Conservation (phyloP, 1,139 yeast species). For the Magnusiomyces tetraspermus region DNA sequence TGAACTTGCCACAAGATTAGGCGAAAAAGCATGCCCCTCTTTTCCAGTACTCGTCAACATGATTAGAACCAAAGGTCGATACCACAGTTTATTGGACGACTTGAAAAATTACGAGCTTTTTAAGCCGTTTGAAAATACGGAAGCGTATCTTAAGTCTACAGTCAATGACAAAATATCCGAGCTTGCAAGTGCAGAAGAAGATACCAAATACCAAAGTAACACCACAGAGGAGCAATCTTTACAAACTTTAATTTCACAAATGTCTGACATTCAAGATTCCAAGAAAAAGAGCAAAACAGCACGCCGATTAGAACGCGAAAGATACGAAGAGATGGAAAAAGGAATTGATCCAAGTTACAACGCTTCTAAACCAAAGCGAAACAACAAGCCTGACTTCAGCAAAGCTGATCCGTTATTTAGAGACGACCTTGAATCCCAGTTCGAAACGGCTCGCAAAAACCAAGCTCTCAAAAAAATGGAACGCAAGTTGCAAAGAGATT, state of each 20-base stretch:
- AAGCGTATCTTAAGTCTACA: not conserved
- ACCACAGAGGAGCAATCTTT: not conserved
- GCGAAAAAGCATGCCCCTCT: not conserved
- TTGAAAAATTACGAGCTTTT: not conserved
- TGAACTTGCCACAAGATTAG: not conserved
- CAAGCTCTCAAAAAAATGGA: conserved; percentile 3
- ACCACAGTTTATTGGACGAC: not conserved
- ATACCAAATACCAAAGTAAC: too few relatives aligned
- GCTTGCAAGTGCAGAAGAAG: too few relatives aligned
- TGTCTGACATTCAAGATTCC: not conserved
- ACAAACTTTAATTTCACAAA: not conserved
- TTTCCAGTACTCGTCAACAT: not conserved
- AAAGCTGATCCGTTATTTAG: not conserved
- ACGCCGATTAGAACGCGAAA: not conserved
- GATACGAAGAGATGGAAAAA: not conserved
- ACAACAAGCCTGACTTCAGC: not conserved
- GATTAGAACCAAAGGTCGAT: not conserved
- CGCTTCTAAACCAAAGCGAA: not conserved
- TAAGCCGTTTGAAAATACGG: not conserved
- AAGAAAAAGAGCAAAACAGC: conserved; percentile 1
- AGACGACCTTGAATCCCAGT: not conserved
- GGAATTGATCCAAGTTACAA: not conserved
- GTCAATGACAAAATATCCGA: not conserved
- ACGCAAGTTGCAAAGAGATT: not conserved
- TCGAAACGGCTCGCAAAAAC: not conserved